A percentile compares a stretch with the other conserved stretches of the same genome.
Conservation (phyloP, 2,329 filamentous ascomycete species). For the Aspergillus sp. region DNA sequence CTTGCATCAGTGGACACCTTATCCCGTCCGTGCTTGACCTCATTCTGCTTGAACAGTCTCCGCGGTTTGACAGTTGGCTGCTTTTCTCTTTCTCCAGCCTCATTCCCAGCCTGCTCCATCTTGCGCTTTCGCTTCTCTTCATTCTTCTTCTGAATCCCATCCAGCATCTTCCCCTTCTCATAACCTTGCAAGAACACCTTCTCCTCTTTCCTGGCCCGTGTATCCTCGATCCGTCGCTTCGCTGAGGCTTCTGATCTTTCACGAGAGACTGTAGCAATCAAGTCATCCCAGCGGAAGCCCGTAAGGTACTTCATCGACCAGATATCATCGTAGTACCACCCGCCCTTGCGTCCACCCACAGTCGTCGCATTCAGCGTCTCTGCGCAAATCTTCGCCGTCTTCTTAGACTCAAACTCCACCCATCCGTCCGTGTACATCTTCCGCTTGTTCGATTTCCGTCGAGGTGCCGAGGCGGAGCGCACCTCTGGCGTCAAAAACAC, state of each 20-base stretch:
- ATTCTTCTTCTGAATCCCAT: constrained; percentile 51
- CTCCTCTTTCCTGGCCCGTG: constrained; percentile 48
- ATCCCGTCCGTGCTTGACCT: constrained; percentile 37
- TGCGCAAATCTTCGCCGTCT: constrained; percentile 50
- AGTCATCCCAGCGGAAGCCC: constrained; percentile 49
- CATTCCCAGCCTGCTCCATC: constrained; percentile 21
- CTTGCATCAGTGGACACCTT: constrained; percentile 31
- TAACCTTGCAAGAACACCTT: constrained; percentile 50
- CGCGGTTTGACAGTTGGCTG: constrained; percentile 29
- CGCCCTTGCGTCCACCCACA: constrained; percentile 50
- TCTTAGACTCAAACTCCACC: constrained; percentile 53
- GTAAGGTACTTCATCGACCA: constrained; percentile 53
- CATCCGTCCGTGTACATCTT: constrained; percentile 52
- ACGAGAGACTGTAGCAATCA: constrained; percentile 50
- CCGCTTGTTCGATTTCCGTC: constrained; percentile 44
- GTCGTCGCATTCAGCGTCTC: constrained; percentile 51
- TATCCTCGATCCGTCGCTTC: constrained; percentile 46
- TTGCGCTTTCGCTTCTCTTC: constrained; percentile 42
- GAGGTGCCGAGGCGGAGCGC: constrained; percentile 26
- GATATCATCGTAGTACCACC: constrained; percentile 52
- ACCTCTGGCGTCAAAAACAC: constrained; percentile 50
- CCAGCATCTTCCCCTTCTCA: constrained; percentile 44
- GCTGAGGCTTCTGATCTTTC: constrained; percentile 50
- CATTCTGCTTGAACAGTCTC: constrained; percentile 49
- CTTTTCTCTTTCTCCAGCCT: constrained; percentile 18